Percentiles rank a stretch among this genome's conserved stretches.
phyloP scores from a whole-genome alignment of 2,329 filamentous ascomycete species.

The Colletotrichum plurivorum region DNA sequence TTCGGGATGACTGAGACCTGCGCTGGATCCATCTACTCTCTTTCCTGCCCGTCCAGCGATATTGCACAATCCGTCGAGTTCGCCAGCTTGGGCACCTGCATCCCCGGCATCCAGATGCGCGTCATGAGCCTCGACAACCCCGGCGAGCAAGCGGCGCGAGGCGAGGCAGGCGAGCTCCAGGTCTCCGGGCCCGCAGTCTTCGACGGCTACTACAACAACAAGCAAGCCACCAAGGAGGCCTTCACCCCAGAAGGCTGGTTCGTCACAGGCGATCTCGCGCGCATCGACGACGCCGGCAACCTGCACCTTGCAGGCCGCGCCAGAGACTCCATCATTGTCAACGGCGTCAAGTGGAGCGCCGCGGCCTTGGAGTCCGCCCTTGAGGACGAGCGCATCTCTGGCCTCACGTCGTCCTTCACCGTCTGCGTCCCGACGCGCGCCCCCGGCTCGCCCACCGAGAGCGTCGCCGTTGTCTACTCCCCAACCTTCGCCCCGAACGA shows the following conservation, averaged over 20 bases:
- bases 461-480: slow-evolving; percentile 55
- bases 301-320: slow-evolving; percentile 54
- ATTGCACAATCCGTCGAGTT: slow-evolving; percentile 46
- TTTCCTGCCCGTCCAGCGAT: slow-evolving; percentile 57
- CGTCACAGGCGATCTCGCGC: slow-evolving; percentile 54
- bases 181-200: slow-evolving; percentile 73
- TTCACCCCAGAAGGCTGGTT: slow-evolving; percentile 66
- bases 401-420: slow-evolving; percentile 46
- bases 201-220: slow-evolving; percentile 74
- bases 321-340: slow-evolving; percentile 62
- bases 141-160: slow-evolving; percentile 36
- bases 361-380: slow-evolving; percentile 56
- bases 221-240: slow-evolving; percentile 68
- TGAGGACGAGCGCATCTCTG: slow-evolving; percentile 49
- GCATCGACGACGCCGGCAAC: slow-evolving; percentile 51
- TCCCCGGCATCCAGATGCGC: slow-evolving; percentile 56
- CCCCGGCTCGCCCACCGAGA: slow-evolving; percentile 50
- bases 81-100: slow-evolving; percentile 55
- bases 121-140: slow-evolving; percentile 44
- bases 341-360: slow-evolving; percentile 59
- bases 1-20: slow-evolving; percentile 69
- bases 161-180: slow-evolving; percentile 69
- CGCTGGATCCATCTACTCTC: slow-evolving; percentile 61
- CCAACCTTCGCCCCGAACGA: slow-evolving; percentile 48
- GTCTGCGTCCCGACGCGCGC: slow-evolving; percentile 56